Evolutionary conservation across 768 basidiomycete species (phyloP), one percentile per base, ranked within the genome.

Genomic region (Pleurotus tuber-regium): DNA sequence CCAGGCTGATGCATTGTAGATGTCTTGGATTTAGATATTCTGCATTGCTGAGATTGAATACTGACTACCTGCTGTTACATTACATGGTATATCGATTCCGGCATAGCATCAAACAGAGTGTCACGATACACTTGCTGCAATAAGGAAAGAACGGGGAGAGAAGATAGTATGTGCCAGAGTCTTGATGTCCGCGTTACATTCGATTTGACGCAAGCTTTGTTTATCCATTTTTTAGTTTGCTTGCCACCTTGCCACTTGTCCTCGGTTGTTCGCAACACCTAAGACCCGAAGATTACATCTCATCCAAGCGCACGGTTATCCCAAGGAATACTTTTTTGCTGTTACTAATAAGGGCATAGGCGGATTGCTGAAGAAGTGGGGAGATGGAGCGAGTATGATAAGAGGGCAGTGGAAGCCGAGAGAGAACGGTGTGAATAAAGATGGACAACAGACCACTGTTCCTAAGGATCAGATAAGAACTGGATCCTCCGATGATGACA

Each of bases 311-410:
- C 93, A 96, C 59, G 81, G 77, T 44, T 96, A 87, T 62, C 92
- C 92, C 4, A 90, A 90, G 62, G 82, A 93, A 61, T 96, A 87
- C 66, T 95, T 92, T 68, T 96, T 95, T 64, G 82, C 88, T 16
- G 86, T 96, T 16, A 93, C 90, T 12, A 94, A 94, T 68, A 92
- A 89, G 63, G 93, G 93, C 18, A 82, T 93, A 10, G 91, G 90
- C 10, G 89, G 86, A 3, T 69, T 93, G 14, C 65, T 92, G 50
- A 80, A 82, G 63, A 80, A 73, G 60, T 92, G 89, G 88, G 91
- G 91, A 8, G 87, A 89, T 53, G 91, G 90, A 4, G 91, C 81
- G 4, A 91, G 87, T 58, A 74, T 93, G 70, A 73, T 92, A 48
- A 76, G 91, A 31, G 79, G 79, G 9, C 72, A 79, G 51, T 93